Conservation (phyloP, 306 rosid species). For the Abrus precatorius region DNA sequence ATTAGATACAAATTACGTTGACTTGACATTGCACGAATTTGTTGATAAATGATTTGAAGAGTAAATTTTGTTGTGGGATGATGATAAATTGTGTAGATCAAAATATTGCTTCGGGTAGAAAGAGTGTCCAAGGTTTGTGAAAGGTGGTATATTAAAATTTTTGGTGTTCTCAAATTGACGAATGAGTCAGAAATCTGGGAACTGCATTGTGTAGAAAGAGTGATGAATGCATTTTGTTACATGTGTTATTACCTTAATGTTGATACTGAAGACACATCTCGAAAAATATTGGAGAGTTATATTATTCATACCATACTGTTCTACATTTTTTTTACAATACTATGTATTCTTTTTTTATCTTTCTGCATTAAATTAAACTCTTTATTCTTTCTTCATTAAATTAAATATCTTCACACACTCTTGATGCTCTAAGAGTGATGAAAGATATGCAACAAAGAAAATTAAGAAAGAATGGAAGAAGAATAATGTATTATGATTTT, state of each 20-base stretch:
- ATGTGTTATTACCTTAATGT: not conserved
- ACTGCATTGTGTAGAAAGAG: not conserved
- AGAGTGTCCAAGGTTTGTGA: slow-evolving; percentile 13
- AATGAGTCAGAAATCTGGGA: not conserved
- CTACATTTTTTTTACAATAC: no score
- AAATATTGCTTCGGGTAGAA: slow-evolving; percentile 14
- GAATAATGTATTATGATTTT: no score
- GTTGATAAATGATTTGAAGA: slow-evolving; percentile 23
- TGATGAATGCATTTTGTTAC: not conserved
- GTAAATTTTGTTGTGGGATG: slow-evolving; percentile 36
- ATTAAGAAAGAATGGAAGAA: no score
- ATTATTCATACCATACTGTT: no score
- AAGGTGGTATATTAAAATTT: not conserved
- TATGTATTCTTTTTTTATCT: no score
- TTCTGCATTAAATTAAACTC: no score
- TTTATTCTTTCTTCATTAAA: no score
- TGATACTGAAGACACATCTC: not conserved
- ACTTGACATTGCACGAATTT: slow-evolving; percentile 14
- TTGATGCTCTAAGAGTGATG: no score
- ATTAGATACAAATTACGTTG: slow-evolving; percentile 20
- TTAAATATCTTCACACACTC: no score
- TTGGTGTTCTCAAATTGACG: not conserved
- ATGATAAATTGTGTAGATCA: slow-evolving; percentile 34
- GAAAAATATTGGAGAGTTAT: not conserved
- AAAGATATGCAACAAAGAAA: no score